Evolutionary conservation across 139 green algal genomes (phyloP).

Genomic region (Closterium sp.): DNA sequence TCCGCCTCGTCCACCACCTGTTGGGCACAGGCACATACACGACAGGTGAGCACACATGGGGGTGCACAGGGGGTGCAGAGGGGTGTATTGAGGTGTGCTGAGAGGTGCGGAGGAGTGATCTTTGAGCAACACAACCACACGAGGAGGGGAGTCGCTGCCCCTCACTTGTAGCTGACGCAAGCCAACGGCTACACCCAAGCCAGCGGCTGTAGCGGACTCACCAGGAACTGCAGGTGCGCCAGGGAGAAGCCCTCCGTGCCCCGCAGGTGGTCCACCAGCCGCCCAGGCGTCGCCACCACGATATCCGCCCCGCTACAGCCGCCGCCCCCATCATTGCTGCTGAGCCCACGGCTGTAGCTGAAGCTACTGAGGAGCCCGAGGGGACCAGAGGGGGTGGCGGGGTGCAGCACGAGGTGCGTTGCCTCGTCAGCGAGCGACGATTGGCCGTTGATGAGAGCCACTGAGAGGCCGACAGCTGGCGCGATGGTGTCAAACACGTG

Average conservation of each 20-base stretch:
- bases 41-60: too few relatives aligned
- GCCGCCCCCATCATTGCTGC: neutral
- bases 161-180: too few relatives aligned
- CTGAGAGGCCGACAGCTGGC: conserved; percentile 31
- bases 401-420: conserved; percentile 31
- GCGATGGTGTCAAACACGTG: conserved; percentile 65
- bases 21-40: too few relatives aligned
- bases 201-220: conserved; percentile 46
- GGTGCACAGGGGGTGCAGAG: neutral
- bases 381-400: neutral
- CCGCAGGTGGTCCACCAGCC: conserved; percentile 91
- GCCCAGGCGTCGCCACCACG: conserved; percentile 80
- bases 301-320: conserved; percentile 61
- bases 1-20: conserved; percentile 87
- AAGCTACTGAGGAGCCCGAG: neutral
- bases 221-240: conserved; percentile 73
- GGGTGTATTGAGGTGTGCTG: neutral
- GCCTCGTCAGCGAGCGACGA: conserved; percentile 55
- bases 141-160: too few relatives aligned
- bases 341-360: neutral
- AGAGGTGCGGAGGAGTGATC: too few relatives aligned
- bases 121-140: too few relatives aligned
- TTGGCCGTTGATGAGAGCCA: conserved; percentile 64
- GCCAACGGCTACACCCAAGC: neutral
- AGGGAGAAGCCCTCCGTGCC: conserved; percentile 71